Percentiles rank a stretch among this genome's conserved stretches.
These are phyloP conservation scores for Kwoniella dejecticola DNA, from an alignment of 768 basidiomycete species.

Conservation along the genomic window DNA sequence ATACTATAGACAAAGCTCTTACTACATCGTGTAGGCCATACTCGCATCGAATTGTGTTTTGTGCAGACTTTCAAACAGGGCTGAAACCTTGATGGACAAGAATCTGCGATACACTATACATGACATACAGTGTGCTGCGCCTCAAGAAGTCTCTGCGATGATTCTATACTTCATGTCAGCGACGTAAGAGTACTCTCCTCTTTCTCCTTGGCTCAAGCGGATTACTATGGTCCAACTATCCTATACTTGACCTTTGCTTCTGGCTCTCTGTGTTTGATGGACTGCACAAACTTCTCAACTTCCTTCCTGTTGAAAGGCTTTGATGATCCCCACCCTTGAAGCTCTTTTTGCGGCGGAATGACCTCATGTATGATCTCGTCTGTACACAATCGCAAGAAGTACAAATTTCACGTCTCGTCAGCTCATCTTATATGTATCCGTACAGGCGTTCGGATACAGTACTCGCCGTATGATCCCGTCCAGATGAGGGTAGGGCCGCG, in stretches of 20 bases:
- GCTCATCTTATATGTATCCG: neutral
- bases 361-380: slow-evolving; percentile 2
- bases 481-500: neutral
- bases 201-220: no score
- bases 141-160: no score
- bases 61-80: no score
- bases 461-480: slow-evolving; percentile 1
- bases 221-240: neutral
- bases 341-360: neutral
- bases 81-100: no score
- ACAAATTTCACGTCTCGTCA: neutral
- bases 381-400: neutral
- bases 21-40: no score
- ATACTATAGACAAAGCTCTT: no score
- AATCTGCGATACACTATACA: no score
- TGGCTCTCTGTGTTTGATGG: neutral
- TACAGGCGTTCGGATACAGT: neutral
- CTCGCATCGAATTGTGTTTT: no score
- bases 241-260: neutral
- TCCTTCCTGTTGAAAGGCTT: slow-evolving; percentile 1
- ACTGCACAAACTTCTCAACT: neutral
- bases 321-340: neutral
- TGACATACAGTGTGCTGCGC: no score
- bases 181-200: no score
- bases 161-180: no score